Evolutionary conservation across 805 yeast genomes (phyloP), one percentile per base, ranked within the genome.

Genomic region (Naumovozyma castellii): DNA sequence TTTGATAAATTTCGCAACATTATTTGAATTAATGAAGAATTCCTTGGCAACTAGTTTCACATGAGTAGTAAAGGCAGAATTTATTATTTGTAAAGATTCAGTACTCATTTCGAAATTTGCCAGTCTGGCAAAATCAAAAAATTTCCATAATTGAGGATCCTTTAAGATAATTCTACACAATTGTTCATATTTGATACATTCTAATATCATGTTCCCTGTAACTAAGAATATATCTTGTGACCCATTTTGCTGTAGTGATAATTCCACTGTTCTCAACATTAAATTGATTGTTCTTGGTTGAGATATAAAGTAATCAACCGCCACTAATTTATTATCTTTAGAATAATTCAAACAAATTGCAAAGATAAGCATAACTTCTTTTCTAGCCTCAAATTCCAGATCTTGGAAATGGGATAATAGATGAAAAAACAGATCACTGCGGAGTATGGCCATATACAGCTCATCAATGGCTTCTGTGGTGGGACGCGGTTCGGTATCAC

Each of bases 81-180:
- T 73, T 51, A 83, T 64, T 1, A 95, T 84, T 39, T 80, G 77
- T 61, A 90, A 84, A 1, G 95, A 76, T 56, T 87, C 96, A 0
- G 96, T 84, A 42, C 95, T 86, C 17, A 84, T 76, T 62, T 92
- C 97, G 65, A 92, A 92, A 20, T 82, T 77, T 3, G 80, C 80
- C 30, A 73, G 68, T 49, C 78, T 80, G 31, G 84, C 84, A 57
- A 83, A 85, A 34, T 73, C 76, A 61, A 92, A 90, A 51, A 78
- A 80, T 45, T 76, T 75, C 97, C 97, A 92, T 46, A 90, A 70
- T 18, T 67, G 64, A 15, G 75, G 72, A 46, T 78, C 78, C 33
- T 69, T 62, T 32, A 90, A 55, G 9, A 86, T 68, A 43, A 72
- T 71, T 39, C 71, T 66, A 27, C 83, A 73, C 40, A 92, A 68